These are phyloP conservation scores for Fusarium subtropicale DNA, from an alignment of 2,329 filamentous ascomycete species.

Conservation along the genomic window DNA sequence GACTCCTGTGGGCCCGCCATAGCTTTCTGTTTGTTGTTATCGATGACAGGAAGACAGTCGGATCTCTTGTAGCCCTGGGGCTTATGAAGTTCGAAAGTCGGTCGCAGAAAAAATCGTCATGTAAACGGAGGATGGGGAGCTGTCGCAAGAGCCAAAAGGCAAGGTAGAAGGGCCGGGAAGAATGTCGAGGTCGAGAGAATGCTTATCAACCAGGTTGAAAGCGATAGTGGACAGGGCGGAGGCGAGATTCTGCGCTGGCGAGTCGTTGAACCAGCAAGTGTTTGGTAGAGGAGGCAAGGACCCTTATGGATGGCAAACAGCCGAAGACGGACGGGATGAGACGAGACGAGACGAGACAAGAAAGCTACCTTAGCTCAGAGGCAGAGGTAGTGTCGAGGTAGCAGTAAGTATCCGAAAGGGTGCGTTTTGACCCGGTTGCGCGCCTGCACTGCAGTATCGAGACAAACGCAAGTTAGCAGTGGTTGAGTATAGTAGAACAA, in stretches of 20 bases:
- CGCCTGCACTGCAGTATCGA: constrained; percentile 42
- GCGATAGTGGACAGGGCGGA: constrained; percentile 20
- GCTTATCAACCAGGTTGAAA: constrained; percentile 36
- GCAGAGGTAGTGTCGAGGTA: constrained; percentile 45
- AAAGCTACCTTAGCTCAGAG: constrained; percentile 33
- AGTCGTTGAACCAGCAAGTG: constrained; percentile 38
- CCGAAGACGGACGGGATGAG: constrained; percentile 34
- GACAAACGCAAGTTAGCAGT: constrained; percentile 42
- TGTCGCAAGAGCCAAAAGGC: constrained; percentile 27
- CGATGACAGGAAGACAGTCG: constrained; percentile 51
- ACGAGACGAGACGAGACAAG: constrained; percentile 15
- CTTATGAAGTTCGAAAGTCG: constrained; percentile 53
- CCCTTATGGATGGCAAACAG: constrained; percentile 29
- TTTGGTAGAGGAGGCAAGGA: constrained; percentile 44
- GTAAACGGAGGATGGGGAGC: constrained; percentile 50
- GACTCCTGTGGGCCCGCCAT: constrained; percentile 56
- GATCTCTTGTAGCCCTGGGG: constrained; percentile 51
- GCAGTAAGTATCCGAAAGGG: constrained; percentile 51
- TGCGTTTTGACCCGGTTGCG: constrained; percentile 42
- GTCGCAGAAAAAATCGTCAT: constrained; percentile 54
- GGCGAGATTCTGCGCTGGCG: constrained; percentile 23
- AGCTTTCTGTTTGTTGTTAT: constrained; percentile 51
- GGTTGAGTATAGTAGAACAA: constrained; percentile 23
- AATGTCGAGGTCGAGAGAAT: constrained; percentile 4
- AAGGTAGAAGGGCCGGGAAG: constrained; percentile 21